Percentiles rank a stretch among this genome's conserved stretches.
phyloP scores from a whole-genome alignment of 2,329 filamentous ascomycete species.

The Neonectria sp. region DNA sequence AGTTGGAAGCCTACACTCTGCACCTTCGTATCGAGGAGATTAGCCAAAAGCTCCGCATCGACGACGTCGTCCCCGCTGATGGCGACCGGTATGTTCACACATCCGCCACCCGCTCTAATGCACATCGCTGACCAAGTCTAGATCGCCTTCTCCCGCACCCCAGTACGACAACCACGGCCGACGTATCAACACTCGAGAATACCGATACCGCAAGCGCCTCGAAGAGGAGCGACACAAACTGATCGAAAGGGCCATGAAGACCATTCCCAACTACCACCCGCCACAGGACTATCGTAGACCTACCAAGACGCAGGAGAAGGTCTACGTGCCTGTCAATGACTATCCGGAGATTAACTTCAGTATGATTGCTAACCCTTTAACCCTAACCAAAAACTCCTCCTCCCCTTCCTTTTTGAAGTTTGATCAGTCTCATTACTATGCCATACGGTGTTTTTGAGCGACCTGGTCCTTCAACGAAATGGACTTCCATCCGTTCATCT shows the following conservation, averaged over 20 bases:
- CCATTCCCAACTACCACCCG: conserved; percentile 99
- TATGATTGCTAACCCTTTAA: conserved; percentile 99
- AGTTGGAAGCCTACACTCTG: conserved; percentile 96
- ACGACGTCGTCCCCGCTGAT: conserved; percentile 97
- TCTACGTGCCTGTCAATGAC: conserved; percentile 99
- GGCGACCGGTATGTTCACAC: conserved; percentile 83
- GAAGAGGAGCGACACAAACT: conserved; percentile 99
- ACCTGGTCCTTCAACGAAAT: conserved; percentile 54
- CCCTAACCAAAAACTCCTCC: conserved; percentile 68
- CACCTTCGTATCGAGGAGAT: conserved; percentile 99
- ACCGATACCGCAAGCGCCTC: conserved; percentile 96
- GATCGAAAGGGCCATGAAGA: conserved; percentile 99
- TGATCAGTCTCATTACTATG: conserved; percentile 58
- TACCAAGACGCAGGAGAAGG: conserved; percentile 99
- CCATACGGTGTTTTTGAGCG: conserved; percentile 51
- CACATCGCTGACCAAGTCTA: conserved; percentile 55
- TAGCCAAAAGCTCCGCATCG: conserved; percentile 98
- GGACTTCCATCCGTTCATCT: conserved; percentile 51
- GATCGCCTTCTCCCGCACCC: conserved; percentile 94
- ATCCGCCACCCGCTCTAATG: background rate
- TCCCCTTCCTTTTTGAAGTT: conserved; percentile 59
- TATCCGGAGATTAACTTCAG: conserved; percentile 99
- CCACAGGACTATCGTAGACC: conserved; percentile 98
- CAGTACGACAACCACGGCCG: conserved; percentile 99
- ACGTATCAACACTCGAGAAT: conserved; percentile 99